These are phyloP conservation scores for Podospora conica DNA, from an alignment of 495 filamentous ascomycete species.

Conservation along the genomic window DNA sequence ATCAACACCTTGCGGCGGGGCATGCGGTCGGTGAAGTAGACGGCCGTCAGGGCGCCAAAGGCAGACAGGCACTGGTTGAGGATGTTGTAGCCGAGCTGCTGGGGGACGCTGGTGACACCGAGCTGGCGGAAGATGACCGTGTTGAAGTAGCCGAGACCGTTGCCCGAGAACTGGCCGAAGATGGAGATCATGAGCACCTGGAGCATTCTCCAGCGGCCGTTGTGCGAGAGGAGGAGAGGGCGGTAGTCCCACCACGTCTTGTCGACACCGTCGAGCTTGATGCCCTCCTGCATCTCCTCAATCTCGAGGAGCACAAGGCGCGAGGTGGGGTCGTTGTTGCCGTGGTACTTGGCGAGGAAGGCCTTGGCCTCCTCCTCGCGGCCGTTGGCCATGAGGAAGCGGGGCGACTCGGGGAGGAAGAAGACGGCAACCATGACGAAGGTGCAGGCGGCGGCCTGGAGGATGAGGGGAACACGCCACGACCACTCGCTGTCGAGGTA, in stretches of 20 bases:
- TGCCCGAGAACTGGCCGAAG: constrained; percentile 49
- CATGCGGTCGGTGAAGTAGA: constrained; percentile 38
- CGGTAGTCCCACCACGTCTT: constrained; percentile 45
- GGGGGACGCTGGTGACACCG: constrained; percentile 26
- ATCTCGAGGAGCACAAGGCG: constrained; percentile 50
- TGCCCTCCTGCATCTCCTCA: constrained; percentile 55
- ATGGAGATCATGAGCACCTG: constrained; percentile 48
- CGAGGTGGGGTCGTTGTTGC: constrained; percentile 47
- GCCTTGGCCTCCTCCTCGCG: constrained; percentile 46
- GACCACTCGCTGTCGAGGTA: constrained; percentile 35
- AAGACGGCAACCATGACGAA: constrained; percentile 48
- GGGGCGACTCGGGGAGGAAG: constrained; percentile 59
- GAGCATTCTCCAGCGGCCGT: constrained; percentile 42
- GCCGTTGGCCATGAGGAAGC: constrained; percentile 54
- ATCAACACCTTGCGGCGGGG: constrained; percentile 41
- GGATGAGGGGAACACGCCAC: constrained; percentile 44
- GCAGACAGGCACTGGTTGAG: constrained; percentile 41
- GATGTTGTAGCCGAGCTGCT: constrained; percentile 42
- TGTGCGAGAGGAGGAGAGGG: constrained; percentile 38
- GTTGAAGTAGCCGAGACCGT: constrained; percentile 41
- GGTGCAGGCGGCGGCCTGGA: constrained; percentile 39
- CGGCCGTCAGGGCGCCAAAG: constrained; percentile 40
- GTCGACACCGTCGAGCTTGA: constrained; percentile 50
- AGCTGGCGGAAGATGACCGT: constrained; percentile 31
- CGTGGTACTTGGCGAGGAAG: constrained; percentile 55